Conservation (phyloP, 352 stramenopile species). For the Phytophthora ramorum region DNA sequence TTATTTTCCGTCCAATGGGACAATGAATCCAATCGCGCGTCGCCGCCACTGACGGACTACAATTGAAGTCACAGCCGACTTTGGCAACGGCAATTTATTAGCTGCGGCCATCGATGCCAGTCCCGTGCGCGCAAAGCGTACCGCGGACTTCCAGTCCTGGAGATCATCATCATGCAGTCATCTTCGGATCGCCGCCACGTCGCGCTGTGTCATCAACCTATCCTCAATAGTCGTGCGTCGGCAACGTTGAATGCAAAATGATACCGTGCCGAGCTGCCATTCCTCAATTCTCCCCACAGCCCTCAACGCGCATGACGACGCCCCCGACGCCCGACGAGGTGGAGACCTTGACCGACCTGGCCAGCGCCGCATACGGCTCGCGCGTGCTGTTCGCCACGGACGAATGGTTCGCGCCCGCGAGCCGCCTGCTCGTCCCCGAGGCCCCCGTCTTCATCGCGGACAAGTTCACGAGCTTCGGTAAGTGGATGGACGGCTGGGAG, state of each 20-base stretch:
- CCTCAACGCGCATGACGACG: background rate
- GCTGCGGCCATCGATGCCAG: too few species aligned
- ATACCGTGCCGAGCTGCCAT: background rate
- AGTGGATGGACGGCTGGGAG: constrained; percentile 98
- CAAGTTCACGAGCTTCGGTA: constrained; percentile 93
- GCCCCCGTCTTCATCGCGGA: constrained; percentile 90
- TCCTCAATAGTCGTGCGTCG: background rate
- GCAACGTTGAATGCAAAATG: constrained; percentile 14
- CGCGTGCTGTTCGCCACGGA: constrained; percentile 92
- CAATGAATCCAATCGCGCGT: too few species aligned
- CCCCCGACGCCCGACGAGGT: constrained; percentile 12
- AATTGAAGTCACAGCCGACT: too few species aligned
- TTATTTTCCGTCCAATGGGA: too few species aligned
- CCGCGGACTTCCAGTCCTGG: too few species aligned
- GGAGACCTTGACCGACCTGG: constrained; percentile 68
- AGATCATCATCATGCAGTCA: too few species aligned
- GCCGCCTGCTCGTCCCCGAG: constrained; percentile 80
- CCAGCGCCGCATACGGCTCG: constrained; percentile 59
- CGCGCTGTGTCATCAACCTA: background rate
- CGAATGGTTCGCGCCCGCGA: constrained; percentile 92
- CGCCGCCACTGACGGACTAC: too few species aligned
- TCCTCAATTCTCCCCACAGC: constrained; percentile 15
- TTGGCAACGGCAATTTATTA: too few species aligned
- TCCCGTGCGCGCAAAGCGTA: too few species aligned
- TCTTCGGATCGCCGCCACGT: background rate